Conservation (phyloP, 139 green algal genomes). For the Coccomyxa sp. region DNA sequence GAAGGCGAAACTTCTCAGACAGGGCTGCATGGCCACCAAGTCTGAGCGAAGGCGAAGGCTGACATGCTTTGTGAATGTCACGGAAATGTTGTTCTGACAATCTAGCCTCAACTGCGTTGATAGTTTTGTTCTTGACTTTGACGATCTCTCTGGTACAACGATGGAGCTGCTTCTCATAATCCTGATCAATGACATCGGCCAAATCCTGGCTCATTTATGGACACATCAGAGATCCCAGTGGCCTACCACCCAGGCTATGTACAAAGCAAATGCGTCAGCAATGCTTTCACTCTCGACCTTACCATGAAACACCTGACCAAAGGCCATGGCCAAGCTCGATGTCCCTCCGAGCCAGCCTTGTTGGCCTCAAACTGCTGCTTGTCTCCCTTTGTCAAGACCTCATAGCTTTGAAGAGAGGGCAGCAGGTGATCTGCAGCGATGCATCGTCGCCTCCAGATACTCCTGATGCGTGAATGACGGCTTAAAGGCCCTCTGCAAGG, state of each 20-base stretch:
- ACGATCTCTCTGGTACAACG: too few species aligned
- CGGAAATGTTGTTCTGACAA: too few species aligned
- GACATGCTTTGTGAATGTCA: too few species aligned
- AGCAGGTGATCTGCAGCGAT: not conserved
- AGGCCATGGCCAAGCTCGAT: not conserved
- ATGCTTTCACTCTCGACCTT: not conserved
- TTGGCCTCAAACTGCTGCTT: not conserved
- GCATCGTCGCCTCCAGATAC: not conserved
- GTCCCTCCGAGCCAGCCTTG: not conserved
- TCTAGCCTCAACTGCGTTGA: too few species aligned
- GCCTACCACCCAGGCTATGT: not conserved
- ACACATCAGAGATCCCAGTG: not conserved
- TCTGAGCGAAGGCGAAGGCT: too few species aligned
- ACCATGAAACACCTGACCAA: not conserved
- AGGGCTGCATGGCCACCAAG: too few species aligned
- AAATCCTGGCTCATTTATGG: too few species aligned
- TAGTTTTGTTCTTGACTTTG: too few species aligned
- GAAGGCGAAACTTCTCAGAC: too few species aligned
- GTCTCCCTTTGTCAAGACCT: not conserved
- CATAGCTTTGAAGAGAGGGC: not conserved
- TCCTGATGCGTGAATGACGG: not conserved
- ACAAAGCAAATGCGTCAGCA: not conserved
- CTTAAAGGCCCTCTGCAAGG: not conserved
- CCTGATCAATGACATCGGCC: too few species aligned
- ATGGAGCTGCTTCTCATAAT: too few species aligned